These are phyloP conservation scores for Citrullus colocynthis DNA, from an alignment of 306 rosid species.

Conservation along the genomic window DNA sequence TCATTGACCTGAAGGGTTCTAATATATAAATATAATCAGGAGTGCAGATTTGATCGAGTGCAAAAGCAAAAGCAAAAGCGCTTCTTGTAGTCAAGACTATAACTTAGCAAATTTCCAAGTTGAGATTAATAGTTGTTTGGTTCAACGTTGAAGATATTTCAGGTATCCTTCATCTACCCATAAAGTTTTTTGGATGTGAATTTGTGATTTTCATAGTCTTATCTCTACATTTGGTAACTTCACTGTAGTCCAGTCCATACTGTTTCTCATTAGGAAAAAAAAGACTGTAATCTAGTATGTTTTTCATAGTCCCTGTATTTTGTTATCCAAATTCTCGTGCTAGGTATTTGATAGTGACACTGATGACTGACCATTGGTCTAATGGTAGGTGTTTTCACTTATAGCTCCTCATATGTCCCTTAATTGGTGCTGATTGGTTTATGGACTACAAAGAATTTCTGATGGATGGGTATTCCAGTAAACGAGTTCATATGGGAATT, in stretches of 20 bases:
- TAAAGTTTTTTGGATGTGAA: neutral
- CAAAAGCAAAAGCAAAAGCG: neutral
- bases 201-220: neutral
- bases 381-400: neutral
- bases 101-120: neutral
- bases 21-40: neutral
- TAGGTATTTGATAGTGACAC: neutral
- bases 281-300: neutral
- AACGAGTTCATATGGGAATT: conserved; percentile 47
- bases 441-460: conserved; percentile 1
- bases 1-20: neutral
- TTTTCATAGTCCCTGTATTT: neutral
- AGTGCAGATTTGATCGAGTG: neutral
- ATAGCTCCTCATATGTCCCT: neutral
- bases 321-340: neutral
- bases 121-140: neutral
- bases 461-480: conserved; percentile 85
- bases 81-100: neutral
- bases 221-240: neutral
- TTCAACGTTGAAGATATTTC: neutral
- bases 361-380: neutral
- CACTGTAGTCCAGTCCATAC: neutral
- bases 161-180: neutral
- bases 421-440: neutral
- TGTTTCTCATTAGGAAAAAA: too few species aligned